These are phyloP conservation scores for Cyclotella atomus DNA, from an alignment of 108 stramenopile species.

Conservation along the genomic window DNA sequence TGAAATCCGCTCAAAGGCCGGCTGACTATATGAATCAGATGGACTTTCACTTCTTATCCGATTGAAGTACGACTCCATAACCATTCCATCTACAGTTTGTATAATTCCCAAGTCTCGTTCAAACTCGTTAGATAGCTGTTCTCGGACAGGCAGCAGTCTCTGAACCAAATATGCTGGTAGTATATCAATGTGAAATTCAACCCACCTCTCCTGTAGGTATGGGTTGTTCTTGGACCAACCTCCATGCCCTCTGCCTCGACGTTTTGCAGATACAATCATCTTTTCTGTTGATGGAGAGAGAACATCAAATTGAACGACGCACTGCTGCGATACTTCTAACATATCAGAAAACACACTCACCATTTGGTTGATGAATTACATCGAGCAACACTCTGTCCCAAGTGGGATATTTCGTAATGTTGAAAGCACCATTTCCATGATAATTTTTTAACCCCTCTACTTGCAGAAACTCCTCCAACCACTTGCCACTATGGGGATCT, in stretches of 20 bases:
- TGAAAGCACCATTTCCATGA: constrained; percentile 84
- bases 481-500: constrained; percentile 76
- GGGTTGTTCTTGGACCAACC: constrained; percentile 71
- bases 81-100: constrained; percentile 47
- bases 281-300: constrained; percentile 7
- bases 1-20: constrained; percentile 59
- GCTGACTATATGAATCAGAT: background rate
- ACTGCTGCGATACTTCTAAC: too few species aligned
- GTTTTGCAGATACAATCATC: constrained; percentile 61
- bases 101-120: constrained; percentile 68
- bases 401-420: constrained; percentile 57
- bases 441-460: constrained; percentile 57
- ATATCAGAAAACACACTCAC: too few species aligned
- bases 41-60: constrained; percentile 4
- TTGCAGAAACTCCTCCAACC: constrained; percentile 50
- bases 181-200: constrained; percentile 75
- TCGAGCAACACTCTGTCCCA: constrained; percentile 79
- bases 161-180: constrained; percentile 68
- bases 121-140: constrained; percentile 80
- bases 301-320: too few species aligned
- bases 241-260: constrained; percentile 47
- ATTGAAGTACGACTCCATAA: constrained; percentile 65
- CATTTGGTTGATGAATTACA: constrained; percentile 57
- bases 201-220: constrained; percentile 68
- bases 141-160: constrained; percentile 73